Percentiles rank a stretch among this genome's conserved stretches.
These are phyloP conservation scores for Miamiensis avidus DNA, from an alignment of 169 alveolate species.

Conservation along the genomic window DNA sequence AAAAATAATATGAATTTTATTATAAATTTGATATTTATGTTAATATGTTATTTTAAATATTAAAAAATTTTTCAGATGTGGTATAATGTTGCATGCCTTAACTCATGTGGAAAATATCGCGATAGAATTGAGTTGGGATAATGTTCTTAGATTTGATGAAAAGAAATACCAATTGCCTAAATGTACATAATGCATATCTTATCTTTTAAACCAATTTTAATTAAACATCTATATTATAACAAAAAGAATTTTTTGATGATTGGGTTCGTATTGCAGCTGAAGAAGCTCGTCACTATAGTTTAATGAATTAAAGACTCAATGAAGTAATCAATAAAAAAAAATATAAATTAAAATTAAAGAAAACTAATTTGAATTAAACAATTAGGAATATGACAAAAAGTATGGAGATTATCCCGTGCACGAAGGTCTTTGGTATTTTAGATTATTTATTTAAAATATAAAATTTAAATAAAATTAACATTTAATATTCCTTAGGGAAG, in stretches of 20 bases:
- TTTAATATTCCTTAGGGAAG: too few species aligned
- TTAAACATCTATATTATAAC: too few species aligned
- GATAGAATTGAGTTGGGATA: background rate
- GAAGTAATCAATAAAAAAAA: background rate
- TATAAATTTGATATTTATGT: too few species aligned
- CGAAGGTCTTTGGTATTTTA: background rate
- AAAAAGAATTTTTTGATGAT: background rate
- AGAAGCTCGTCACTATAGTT: background rate
- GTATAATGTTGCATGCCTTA: background rate
- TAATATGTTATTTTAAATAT: too few species aligned
- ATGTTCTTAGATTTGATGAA: background rate
- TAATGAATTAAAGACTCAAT: background rate
- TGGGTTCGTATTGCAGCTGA: background rate
- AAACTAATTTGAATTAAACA: too few species aligned
- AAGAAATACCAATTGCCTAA: background rate
- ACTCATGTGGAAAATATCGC: background rate
- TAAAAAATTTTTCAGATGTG: background rate
- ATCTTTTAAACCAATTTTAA: too few species aligned
- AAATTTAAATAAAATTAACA: too few species aligned
- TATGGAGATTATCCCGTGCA: background rate
- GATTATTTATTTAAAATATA: too few species aligned
- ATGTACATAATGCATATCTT: background rate
- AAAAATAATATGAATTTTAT: too few species aligned
- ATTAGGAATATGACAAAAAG: background rate
- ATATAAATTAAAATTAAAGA: too few species aligned